A percentile compares a stretch with the other conserved stretches of the same genome.
phyloP scores from a whole-genome alignment of 257 asterid genomes.

The Rhazya stricta region DNA sequence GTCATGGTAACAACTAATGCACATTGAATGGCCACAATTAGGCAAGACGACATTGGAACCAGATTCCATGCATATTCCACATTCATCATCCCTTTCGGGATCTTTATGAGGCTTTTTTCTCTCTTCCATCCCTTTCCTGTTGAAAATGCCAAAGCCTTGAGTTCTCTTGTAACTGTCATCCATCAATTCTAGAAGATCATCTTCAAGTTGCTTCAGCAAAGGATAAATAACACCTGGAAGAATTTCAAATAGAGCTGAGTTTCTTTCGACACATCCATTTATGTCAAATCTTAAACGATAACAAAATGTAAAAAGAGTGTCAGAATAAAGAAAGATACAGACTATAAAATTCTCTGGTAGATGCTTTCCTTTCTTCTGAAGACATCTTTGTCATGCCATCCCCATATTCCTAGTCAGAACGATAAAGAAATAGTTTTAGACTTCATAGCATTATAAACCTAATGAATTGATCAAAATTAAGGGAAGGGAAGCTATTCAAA shows the following conservation, averaged over 20 bases:
- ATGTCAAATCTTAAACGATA: no score
- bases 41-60: conserved; percentile 52
- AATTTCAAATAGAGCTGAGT: conserved; percentile 7
- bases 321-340: conserved; percentile 12
- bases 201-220: conserved; percentile 55
- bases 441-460: background rate
- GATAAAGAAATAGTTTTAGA: background rate
- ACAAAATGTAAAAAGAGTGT: background rate
- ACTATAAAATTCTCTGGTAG: conserved; percentile 55
- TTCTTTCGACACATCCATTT: background rate
- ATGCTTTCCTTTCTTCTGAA: conserved; percentile 54
- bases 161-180: conserved; percentile 26
- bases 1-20: conserved; percentile 48
- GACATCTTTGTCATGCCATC: conserved; percentile 48
- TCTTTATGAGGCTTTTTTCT: conserved; percentile 16
- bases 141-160: conserved; percentile 14
- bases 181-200: conserved; percentile 34
- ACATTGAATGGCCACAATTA: conserved; percentile 56
- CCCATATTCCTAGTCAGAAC: conserved; percentile 36
- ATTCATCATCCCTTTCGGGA: conserved; percentile 46
- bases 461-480: background rate
- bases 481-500: background rate
- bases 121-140: conserved; percentile 16
- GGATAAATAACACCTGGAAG: conserved; percentile 64
- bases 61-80: conserved; percentile 69